Base-by-base conservation (phyloP, 2,329 filamentous ascomycete genomes). In the Epicoccum sorghinum region DNA sequence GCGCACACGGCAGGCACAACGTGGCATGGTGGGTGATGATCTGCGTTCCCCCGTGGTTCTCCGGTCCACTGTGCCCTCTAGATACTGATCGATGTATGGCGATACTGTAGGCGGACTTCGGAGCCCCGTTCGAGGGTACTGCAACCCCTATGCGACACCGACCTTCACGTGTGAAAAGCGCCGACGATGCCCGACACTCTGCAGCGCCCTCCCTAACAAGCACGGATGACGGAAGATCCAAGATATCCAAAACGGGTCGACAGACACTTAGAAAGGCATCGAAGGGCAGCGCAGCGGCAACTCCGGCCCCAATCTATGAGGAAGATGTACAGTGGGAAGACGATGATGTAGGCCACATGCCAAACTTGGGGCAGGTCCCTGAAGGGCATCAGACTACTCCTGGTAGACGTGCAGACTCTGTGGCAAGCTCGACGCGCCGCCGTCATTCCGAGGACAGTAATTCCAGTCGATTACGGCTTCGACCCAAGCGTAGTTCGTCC, bases 301-400 rank as follows among this genome's bases (percentile, higher is more conserved):
- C 58, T n/a, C 48, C 52, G 12, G 18, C 42, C 13, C 58, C 60
- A 9, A 55, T 47, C 14, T 46, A 50, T 35, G 58, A 57, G n/a
- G 56, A 59, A 22, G 52, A 61, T 23, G 24, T 50, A 3, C 57
- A 65, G 3, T 55, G 58, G 40, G 60, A 60, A 18, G 65, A 61
- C 36, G 66, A 67, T 46, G 56, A 47, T 1, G 40, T 48, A 18
- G 65, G 64, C 27, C 78, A 74, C 63, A 67, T 76, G 37, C 75
- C 78, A 35, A 73, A 68, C 47, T 71, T 79, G 18, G 63, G 66
- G 59, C 75, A 74, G 35, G 78, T 78, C 65, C 61, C 70, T 41
- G 77, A 79, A 59, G 66, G 65, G 8, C 74, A 65, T 47, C 72
- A 75, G 47, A 59, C 49, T 52, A 67, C 42, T 55, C 39, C 51